phyloP scores from a whole-genome alignment of 371 early-diverging fungal genomes.

The Syncephalastrum monosporum region DNA sequence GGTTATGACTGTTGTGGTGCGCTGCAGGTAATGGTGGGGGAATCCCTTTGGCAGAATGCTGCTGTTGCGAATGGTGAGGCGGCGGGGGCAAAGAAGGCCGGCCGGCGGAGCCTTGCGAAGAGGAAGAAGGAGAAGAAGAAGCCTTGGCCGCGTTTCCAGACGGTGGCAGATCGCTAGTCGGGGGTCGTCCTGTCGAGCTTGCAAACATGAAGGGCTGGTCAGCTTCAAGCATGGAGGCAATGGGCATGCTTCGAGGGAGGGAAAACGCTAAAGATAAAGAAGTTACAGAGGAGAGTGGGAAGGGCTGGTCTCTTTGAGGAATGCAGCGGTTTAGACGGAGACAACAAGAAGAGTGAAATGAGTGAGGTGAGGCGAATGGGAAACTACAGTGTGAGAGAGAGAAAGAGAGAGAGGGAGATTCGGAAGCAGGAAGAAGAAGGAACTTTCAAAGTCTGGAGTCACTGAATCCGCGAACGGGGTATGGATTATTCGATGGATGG shows the following conservation, averaged over 20 bases:
- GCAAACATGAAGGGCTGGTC: conserved; percentile 24
- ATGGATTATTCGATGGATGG: neutral
- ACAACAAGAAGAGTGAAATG: conserved; percentile 1
- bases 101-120: neutral
- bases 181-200: conserved; percentile 24
- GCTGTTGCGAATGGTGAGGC: too few relatives aligned
- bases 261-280: neutral
- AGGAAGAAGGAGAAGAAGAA: conserved; percentile 4
- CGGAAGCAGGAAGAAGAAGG: conserved; percentile 4
- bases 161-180: conserved; percentile 12
- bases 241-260: conserved; percentile 15
- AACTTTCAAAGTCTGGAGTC: neutral
- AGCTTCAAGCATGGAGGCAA: conserved; percentile 29
- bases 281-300: neutral
- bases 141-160: neutral
- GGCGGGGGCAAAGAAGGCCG: conserved; percentile 1
- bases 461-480: too few relatives aligned
- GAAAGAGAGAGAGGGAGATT: conserved; percentile 4
- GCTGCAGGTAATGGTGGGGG: neutral
- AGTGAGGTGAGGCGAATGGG: conserved; percentile 1
- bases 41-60: neutral
- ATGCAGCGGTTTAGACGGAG: neutral
- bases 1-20: neutral
- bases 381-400: conserved; percentile 1
- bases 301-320: neutral